Percentiles rank a stretch among this genome's conserved stretches.
These are phyloP conservation scores for Triangularia setosa DNA, from an alignment of 2,329 filamentous ascomycete species.

Conservation along the genomic window DNA sequence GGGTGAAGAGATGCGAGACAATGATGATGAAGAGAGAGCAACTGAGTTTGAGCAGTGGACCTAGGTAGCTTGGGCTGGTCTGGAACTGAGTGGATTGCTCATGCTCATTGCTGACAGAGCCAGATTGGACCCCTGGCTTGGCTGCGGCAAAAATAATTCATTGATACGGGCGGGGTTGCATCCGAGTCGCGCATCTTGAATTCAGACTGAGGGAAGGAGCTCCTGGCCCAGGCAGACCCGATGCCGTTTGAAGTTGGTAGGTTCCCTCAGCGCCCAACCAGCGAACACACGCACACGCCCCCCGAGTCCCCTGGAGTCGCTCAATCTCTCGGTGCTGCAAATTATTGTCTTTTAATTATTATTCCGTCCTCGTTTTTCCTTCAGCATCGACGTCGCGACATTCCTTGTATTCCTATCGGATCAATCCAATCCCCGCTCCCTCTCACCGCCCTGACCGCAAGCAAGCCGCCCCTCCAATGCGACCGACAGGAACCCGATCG, in stretches of 20 bases:
- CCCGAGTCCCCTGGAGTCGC: background rate
- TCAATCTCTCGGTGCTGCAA: background rate
- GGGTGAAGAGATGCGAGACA: background rate
- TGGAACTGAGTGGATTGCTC: background rate
- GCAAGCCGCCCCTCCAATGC: background rate
- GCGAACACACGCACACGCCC: background rate
- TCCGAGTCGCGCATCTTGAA: background rate
- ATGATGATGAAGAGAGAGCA: background rate
- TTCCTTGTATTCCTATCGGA: background rate
- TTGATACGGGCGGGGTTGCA: background rate
- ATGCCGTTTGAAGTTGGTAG: background rate
- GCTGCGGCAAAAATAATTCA: background rate
- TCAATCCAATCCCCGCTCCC: background rate
- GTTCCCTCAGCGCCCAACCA: background rate
- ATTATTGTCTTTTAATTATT: background rate
- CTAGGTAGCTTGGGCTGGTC: background rate
- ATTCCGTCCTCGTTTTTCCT: background rate
- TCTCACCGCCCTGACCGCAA: background rate
- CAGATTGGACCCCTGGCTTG: background rate
- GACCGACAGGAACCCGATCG: background rate
- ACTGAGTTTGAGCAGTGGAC: no score
- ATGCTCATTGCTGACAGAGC: background rate
- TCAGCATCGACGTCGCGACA: background rate
- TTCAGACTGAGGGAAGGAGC: background rate
- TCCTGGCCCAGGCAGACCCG: background rate